A percentile compares a stretch with the other conserved stretches of the same genome.
These are phyloP conservation scores for Exophiala phaeomuriformis DNA, from an alignment of 2,329 filamentous ascomycete species.

Conservation along the genomic window DNA sequence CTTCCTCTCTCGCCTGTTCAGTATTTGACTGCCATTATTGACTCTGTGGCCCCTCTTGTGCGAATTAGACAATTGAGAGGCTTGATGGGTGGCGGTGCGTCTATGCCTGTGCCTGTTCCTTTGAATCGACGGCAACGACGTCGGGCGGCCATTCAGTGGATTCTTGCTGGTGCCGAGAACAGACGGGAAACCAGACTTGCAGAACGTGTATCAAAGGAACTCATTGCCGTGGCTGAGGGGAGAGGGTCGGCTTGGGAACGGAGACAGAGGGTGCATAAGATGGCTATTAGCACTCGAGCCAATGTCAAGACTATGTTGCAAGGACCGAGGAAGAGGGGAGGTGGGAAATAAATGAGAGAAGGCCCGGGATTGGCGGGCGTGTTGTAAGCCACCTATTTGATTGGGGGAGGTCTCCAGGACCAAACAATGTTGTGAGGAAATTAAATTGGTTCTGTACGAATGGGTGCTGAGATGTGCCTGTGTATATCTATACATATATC, in stretches of 20 bases:
- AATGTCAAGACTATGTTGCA: conserved; percentile 48
- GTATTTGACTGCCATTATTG: conserved; percentile 83
- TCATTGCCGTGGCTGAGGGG: conserved; percentile 82
- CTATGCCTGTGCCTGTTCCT: conserved; percentile 75
- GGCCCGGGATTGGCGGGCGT: too few species aligned
- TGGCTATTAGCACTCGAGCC: conserved; percentile 67
- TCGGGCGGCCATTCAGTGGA: conserved; percentile 77
- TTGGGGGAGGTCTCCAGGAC: too few species aligned
- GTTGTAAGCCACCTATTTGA: too few species aligned
- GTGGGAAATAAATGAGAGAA: neutral
- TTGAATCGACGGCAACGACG: conserved; percentile 67
- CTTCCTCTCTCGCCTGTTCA: conserved; percentile 83
- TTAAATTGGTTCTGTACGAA: too few species aligned
- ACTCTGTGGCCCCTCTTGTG: conserved; percentile 84
- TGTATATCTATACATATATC: too few species aligned
- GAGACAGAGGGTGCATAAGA: conserved; percentile 69
- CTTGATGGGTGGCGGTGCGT: conserved; percentile 74
- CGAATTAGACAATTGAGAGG: conserved; percentile 69
- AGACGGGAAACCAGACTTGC: conserved; percentile 68
- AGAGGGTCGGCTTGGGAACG: conserved; percentile 77
- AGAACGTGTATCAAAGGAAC: conserved; percentile 72
- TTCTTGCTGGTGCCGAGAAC: conserved; percentile 74
- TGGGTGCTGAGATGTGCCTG: too few species aligned
- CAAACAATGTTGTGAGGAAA: too few species aligned
- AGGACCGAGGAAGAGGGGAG: conserved; percentile 14